phyloP scores from a whole-genome alignment of 2,329 filamentous ascomycete species.

The Didymella sp. region DNA sequence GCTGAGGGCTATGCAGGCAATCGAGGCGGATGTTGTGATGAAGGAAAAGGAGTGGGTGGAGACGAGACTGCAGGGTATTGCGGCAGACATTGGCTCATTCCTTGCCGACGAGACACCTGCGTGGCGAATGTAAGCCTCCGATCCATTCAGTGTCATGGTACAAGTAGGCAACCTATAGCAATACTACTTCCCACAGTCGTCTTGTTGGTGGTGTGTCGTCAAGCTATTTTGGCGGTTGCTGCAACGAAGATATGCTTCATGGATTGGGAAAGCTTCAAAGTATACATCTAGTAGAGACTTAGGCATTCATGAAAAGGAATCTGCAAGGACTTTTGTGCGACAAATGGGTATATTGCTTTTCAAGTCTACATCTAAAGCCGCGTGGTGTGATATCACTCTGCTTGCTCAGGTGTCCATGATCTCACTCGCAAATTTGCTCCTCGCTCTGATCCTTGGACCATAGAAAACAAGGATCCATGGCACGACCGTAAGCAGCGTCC shows the following conservation, averaged over 20 bases:
- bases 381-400: too few species aligned
- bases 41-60: slow-evolving; percentile 49
- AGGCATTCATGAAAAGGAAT: too few species aligned
- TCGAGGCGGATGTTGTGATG: slow-evolving; percentile 42
- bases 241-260: too few species aligned
- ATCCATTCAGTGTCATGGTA: too few species aligned
- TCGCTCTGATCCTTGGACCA: slow-evolving; percentile 75
- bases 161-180: too few species aligned
- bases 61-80: slow-evolving; percentile 38
- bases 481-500: slow-evolving; percentile 72
- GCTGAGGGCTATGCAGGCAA: slow-evolving; percentile 42
- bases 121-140: slow-evolving; percentile 32
- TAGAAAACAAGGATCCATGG: slow-evolving; percentile 86
- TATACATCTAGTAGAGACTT: too few species aligned
- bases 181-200: too few species aligned
- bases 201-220: too few species aligned
- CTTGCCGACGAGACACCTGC: slow-evolving; percentile 25
- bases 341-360: neutral
- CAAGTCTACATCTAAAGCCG: neutral
- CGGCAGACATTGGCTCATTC: slow-evolving; percentile 29
- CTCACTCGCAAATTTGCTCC: slow-evolving; percentile 74
- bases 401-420: slow-evolving; percentile 37
- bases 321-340: too few species aligned
- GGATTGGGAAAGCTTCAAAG: too few species aligned
- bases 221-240: too few species aligned